Conservation (phyloP, 2,329 filamentous ascomycete genomes). For the Chaetomium sp. region DNA sequence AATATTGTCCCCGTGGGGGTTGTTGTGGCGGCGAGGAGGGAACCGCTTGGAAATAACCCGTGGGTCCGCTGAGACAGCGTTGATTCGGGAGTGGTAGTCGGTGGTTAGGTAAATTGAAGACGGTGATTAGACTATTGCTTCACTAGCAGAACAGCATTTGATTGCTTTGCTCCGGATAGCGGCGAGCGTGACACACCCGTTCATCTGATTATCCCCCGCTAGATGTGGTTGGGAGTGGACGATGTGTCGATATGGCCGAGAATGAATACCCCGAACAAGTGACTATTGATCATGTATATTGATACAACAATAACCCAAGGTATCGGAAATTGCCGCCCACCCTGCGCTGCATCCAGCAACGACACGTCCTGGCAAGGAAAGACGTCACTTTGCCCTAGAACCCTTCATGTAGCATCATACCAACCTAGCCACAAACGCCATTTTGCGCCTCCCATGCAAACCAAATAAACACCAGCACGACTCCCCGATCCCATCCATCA, state of each 20-base stretch:
- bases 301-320: constrained; percentile 23
- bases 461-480: not conserved
- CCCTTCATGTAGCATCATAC: not conserved
- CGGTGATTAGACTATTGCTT: constrained; percentile 16
- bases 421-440: constrained; percentile 7
- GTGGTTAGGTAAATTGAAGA: constrained; percentile 8
- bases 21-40: not conserved
- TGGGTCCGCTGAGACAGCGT: not conserved
- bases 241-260: not conserved
- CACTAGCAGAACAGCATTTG: constrained; percentile 1
- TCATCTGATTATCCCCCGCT: not conserved
- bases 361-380: not conserved
- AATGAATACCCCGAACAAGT: not conserved
- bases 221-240: not conserved
- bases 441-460: constrained; percentile 19
- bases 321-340: constrained; percentile 19
- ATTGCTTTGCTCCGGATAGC: not conserved
- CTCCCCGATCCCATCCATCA: not conserved
- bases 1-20: not conserved
- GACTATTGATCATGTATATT: not conserved
- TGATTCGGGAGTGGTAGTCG: not conserved
- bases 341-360: not conserved
- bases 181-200: not conserved
- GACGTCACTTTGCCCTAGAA: not conserved
- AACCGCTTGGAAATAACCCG: not conserved